These are phyloP conservation scores for Lasiodiplodia citricola DNA, from an alignment of 2,329 filamentous ascomycete genomes.

Conservation along the genomic window DNA sequence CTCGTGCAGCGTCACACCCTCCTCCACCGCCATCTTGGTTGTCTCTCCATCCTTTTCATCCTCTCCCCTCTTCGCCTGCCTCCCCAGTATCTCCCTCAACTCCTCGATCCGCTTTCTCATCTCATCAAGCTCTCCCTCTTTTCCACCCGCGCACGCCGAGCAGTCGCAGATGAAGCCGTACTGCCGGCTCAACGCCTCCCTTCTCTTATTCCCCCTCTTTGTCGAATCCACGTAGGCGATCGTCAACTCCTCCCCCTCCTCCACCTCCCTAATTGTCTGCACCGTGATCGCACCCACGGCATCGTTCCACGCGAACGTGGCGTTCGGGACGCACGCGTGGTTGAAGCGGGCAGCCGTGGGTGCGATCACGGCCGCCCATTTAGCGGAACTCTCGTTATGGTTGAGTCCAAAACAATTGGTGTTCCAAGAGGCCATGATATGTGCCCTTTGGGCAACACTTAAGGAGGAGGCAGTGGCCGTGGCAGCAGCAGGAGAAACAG, in stretches of 20 bases:
- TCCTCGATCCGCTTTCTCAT: background rate
- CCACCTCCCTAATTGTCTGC: conserved; percentile 42
- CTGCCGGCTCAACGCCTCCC: conserved; percentile 38
- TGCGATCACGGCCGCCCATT: background rate
- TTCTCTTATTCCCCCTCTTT: conserved; percentile 37
- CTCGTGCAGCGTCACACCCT: conserved; percentile 5
- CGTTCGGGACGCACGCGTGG: conserved; percentile 32
- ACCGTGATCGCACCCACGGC: conserved; percentile 39
- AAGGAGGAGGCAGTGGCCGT: background rate
- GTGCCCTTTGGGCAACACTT: background rate
- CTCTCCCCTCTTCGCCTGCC: background rate
- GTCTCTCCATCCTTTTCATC: background rate
- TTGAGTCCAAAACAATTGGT: background rate
- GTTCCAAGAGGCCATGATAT: background rate
- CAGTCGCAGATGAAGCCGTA: conserved; percentile 48
- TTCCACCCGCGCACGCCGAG: conserved; percentile 35
- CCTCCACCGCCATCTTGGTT: background rate
- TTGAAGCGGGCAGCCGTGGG: conserved; percentile 12
- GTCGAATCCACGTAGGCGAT: conserved; percentile 46
- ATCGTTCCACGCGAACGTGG: conserved; percentile 44
- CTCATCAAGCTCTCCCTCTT: background rate
- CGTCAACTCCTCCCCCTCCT: conserved; percentile 44
- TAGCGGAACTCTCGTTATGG: background rate
- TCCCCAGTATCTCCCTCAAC: background rate
- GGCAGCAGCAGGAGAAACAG: no score